Evolutionary conservation across 2,329 filamentous ascomycete species (phyloP).

Genomic region (Didymella segeticola): DNA sequence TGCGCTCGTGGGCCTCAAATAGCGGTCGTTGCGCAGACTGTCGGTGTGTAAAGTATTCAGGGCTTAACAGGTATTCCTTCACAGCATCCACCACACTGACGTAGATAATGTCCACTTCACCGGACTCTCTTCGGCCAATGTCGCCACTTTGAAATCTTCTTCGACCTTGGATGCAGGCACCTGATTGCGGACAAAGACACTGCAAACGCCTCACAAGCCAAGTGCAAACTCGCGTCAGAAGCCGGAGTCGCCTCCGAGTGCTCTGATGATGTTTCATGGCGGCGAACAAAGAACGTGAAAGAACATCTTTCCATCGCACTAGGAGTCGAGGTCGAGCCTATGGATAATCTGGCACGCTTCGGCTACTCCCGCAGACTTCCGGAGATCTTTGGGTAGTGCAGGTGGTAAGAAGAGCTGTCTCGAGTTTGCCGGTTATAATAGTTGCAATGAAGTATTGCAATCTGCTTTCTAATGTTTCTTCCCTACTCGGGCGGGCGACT

Average conservation of each 20-base stretch:
- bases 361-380: constrained; percentile 15
- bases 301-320: constrained; percentile 7
- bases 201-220: background rate
- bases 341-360: constrained; percentile 8
- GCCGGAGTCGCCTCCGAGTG: background rate
- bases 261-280: constrained; percentile 2
- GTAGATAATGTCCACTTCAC: background rate
- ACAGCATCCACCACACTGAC: constrained; percentile 7
- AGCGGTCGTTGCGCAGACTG: constrained; percentile 11
- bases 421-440: background rate
- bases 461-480: background rate
- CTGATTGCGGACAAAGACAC: background rate
- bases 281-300: constrained; percentile 11
- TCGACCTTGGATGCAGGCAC: no score
- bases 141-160: background rate
- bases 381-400: background rate
- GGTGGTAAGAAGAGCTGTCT: no score
- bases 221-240: background rate
- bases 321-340: background rate
- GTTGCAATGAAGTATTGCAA: background rate
- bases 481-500: background rate
- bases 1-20: constrained; percentile 7
- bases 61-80: background rate
- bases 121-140: constrained; percentile 2
- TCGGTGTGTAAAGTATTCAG: background rate